Conservation (phyloP, 192 early-diverging fungal genomes). For the Coemansia aciculifera region DNA sequence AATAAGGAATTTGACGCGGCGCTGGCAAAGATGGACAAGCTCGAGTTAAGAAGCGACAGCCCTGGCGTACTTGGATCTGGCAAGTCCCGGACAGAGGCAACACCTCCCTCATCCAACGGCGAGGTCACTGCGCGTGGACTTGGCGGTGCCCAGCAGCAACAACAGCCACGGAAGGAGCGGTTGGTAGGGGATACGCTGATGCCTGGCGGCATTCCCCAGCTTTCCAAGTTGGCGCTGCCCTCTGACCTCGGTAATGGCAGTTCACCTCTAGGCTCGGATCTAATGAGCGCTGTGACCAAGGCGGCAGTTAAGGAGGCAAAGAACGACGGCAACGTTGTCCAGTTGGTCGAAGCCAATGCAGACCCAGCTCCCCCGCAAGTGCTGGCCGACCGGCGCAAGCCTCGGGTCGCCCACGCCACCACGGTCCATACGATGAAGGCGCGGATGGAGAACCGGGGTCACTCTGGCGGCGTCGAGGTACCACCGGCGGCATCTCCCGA, state of each 20-base stretch:
- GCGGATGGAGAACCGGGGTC: conserved; percentile 48
- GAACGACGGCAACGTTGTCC: conserved; percentile 44
- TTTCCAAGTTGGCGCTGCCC: conserved; percentile 10
- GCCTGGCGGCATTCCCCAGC: background rate
- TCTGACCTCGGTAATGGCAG: background rate
- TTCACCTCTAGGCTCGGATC: conserved; percentile 36
- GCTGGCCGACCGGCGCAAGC: conserved; percentile 53
- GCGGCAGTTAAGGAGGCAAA: conserved; percentile 47
- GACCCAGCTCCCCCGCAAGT: conserved; percentile 49
- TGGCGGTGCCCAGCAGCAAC: conserved; percentile 14
- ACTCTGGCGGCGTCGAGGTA: conserved; percentile 13
- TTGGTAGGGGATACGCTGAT: background rate
- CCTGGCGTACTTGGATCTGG: background rate
- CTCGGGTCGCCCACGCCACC: conserved; percentile 44
- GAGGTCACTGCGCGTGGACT: background rate
- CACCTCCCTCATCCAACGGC: background rate
- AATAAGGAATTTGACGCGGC: conserved; percentile 51
- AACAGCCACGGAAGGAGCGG: background rate
- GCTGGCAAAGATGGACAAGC: conserved; percentile 38
- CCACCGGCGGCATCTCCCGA: conserved; percentile 2
- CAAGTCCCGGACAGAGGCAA: background rate
- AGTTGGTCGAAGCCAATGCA: conserved; percentile 30
- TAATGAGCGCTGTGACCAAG: conserved; percentile 42
- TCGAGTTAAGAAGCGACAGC: conserved; percentile 28
- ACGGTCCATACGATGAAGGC: conserved; percentile 53